phyloP scores from a whole-genome alignment of 108 stramenopile genomes.

The Aurantiochytrium sp. region DNA sequence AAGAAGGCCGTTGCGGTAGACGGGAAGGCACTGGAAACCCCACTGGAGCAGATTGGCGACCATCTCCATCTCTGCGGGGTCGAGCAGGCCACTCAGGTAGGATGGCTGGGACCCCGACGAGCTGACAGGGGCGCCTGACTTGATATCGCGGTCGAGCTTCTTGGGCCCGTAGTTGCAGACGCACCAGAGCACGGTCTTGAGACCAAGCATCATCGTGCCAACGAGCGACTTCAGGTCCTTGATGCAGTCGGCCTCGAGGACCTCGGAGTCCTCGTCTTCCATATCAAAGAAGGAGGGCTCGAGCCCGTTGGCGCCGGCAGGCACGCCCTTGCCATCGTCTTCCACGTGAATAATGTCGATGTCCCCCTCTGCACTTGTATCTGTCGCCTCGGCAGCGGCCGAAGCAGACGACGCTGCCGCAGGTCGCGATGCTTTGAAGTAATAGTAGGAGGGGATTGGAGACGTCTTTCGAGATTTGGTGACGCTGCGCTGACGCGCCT shows the following conservation, averaged over 20 bases:
- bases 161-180: constrained; percentile 67
- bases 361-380: neutral
- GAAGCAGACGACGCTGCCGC: neutral
- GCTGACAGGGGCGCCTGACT: constrained; percentile 46
- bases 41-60: constrained; percentile 70
- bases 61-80: constrained; percentile 71
- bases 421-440: neutral
- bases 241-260: neutral
- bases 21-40: constrained; percentile 72
- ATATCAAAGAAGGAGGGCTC: neutral
- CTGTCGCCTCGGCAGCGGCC: neutral
- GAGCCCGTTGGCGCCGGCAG: neutral
- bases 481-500: neutral
- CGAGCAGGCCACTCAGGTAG: constrained; percentile 46
- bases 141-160: constrained; percentile 27
- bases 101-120: constrained; percentile 36
- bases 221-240: constrained; percentile 69
- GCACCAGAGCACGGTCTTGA: constrained; percentile 88
- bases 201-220: constrained; percentile 77
- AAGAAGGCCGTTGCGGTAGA: constrained; percentile 52
- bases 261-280: neutral
- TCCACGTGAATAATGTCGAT: neutral
- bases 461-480: neutral
- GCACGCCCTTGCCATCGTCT: neutral
- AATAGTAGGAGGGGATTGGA: neutral